phyloP scores from a whole-genome alignment of 768 basidiomycete genomes.

The Collybia sordida region DNA sequence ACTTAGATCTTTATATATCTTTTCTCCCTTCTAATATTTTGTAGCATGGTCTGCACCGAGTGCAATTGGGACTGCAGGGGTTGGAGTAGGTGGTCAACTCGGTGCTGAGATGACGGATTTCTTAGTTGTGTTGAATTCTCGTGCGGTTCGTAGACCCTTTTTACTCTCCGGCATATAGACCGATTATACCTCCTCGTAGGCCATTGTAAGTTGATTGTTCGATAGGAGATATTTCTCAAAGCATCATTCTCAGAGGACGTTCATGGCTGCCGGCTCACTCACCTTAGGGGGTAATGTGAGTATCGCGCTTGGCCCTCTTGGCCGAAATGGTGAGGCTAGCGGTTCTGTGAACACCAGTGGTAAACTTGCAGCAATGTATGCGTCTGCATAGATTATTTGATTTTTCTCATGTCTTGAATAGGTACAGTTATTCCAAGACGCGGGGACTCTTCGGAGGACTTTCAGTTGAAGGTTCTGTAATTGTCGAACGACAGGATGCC shows the following conservation, averaged over 20 bases:
- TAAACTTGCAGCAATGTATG: conserved; percentile 87
- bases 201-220: conserved; percentile 51
- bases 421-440: conserved; percentile 91
- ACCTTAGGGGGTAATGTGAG: conserved; percentile 92
- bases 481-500: conserved; percentile 92
- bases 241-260: conserved; percentile 52
- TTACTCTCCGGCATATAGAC: conserved; percentile 5
- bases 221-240: neutral
- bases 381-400: neutral
- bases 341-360: conserved; percentile 84
- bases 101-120: conserved; percentile 93
- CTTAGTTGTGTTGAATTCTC: conserved; percentile 83
- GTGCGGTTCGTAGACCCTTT: conserved; percentile 48
- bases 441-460: conserved; percentile 93
- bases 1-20: neutral
- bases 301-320: conserved; percentile 86
- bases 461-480: conserved; percentile 85
- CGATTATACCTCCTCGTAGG: conserved; percentile 34
- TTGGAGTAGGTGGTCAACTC: conserved; percentile 83
- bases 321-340: conserved; percentile 91
- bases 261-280: conserved; percentile 93
- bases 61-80: conserved; percentile 90
- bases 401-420: conserved; percentile 23
- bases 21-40: conserved; percentile 5
- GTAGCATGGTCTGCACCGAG: conserved; percentile 92